phyloP scores from a whole-genome alignment of 176 grass and related monocot species.

The Pharus latifolius region DNA sequence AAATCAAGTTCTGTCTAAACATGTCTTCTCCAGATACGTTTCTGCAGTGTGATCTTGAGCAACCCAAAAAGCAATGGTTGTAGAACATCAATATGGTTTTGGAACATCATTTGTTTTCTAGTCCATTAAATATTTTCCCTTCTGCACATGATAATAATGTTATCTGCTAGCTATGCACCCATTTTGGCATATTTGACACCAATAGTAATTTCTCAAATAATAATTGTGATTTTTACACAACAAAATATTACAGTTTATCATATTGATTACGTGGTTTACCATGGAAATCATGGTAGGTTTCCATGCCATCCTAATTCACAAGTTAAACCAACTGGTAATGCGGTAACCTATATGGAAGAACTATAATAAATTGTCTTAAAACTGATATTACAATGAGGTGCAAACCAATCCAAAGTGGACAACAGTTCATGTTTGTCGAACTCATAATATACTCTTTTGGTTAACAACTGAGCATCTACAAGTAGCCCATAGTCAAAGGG shows the following conservation, averaged over 20 bases:
- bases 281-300: background rate
- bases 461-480: background rate
- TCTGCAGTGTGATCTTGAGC: too few species aligned
- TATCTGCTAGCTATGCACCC: background rate
- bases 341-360: too few species aligned
- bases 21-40: too few species aligned
- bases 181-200: background rate
- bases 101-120: background rate
- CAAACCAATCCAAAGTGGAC: background rate
- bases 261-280: background rate
- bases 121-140: constrained; percentile 5
- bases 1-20: too few species aligned
- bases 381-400: too few species aligned
- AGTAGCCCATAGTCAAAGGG: background rate
- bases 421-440: background rate
- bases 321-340: too few species aligned
- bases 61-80: background rate
- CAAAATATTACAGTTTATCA: background rate
- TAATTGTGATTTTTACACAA: background rate
- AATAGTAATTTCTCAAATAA: background rate
- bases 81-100: background rate
- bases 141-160: background rate
- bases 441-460: background rate
- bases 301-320: background rate
- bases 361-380: too few species aligned